phyloP scores from a whole-genome alignment of 495 filamentous ascomycete genomes.

The Gamarada debralockiae region DNA sequence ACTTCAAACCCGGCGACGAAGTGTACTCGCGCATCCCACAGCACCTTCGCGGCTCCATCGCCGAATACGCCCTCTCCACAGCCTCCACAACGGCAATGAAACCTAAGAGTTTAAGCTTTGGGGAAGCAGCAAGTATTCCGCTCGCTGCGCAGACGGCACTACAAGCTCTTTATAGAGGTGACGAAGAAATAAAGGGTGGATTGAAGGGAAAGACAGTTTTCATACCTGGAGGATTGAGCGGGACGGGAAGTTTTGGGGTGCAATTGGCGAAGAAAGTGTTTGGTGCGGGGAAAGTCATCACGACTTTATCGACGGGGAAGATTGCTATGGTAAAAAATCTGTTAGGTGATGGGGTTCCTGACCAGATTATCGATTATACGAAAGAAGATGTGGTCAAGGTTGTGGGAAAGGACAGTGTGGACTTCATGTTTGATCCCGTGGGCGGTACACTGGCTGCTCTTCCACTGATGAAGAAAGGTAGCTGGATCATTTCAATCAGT shows the following conservation, averaged over 20 bases:
- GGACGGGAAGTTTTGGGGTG: constrained; percentile 42
- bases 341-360: constrained; percentile 24
- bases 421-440: constrained; percentile 52
- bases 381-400: constrained; percentile 35
- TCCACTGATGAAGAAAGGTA: constrained; percentile 34
- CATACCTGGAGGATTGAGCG: constrained; percentile 48
- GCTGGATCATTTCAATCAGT: constrained; percentile 37
- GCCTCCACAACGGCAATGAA: constrained; percentile 31
- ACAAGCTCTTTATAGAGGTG: constrained; percentile 38
- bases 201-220: constrained; percentile 53
- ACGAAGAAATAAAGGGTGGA: constrained; percentile 31
- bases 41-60: constrained; percentile 25
- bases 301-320: constrained; percentile 51
- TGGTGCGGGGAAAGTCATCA: constrained; percentile 43
- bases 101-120: constrained; percentile 31
- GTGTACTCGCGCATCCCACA: constrained; percentile 38
- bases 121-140: constrained; percentile 33
- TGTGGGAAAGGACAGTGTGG: constrained; percentile 41
- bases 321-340: constrained; percentile 39
- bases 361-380: constrained; percentile 47
- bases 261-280: constrained; percentile 54
- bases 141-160: constrained; percentile 37
- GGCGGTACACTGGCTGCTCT: constrained; percentile 30
- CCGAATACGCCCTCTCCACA: constrained; percentile 36
- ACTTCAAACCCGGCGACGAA: constrained; percentile 45